Evolutionary conservation across 306 rosid genomes (phyloP).

Genomic region (Pterocarpus macrocarpus): DNA sequence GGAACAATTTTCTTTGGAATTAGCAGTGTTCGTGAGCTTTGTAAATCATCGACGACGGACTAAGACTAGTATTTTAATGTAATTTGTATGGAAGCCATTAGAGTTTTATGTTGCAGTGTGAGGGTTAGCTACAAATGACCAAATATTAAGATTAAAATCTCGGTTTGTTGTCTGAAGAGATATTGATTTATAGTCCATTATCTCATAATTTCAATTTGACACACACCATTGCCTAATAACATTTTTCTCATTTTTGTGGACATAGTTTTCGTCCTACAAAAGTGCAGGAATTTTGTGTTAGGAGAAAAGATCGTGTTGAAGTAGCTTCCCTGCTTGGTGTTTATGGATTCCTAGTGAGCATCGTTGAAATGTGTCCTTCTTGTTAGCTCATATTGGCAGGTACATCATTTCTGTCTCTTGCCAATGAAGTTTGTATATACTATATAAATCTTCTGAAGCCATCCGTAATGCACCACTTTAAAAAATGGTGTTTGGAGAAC

Average conservation of each 20-base stretch:
- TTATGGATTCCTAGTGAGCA: conserved; percentile 62
- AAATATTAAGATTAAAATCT: too few species aligned
- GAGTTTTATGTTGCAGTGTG: neutral
- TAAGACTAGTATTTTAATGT: neutral
- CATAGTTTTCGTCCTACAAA: conserved; percentile 14
- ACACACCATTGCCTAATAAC: neutral
- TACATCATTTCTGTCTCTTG: conserved; percentile 4
- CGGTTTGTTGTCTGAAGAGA: neutral
- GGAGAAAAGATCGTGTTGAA: conserved; percentile 70
- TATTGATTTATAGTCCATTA: neutral
- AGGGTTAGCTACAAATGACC: neutral
- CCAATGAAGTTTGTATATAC: neutral
- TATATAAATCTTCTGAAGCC: too few species aligned
- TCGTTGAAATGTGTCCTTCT: conserved; percentile 68
- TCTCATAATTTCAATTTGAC: neutral
- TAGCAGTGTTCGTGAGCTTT: conserved; percentile 81
- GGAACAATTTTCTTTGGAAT: conserved; percentile 71
- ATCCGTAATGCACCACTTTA: too few species aligned
- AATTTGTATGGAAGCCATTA: neutral
- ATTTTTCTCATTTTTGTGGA: neutral
- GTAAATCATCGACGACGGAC: neutral
- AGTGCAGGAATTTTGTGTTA: conserved; percentile 75
- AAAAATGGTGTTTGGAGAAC: too few species aligned
- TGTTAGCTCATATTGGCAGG: neutral
- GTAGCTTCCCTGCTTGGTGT: conserved; percentile 67